Base-by-base conservation (phyloP, 2,329 filamentous ascomycete genomes). In the Helotiales sp. region DNA sequence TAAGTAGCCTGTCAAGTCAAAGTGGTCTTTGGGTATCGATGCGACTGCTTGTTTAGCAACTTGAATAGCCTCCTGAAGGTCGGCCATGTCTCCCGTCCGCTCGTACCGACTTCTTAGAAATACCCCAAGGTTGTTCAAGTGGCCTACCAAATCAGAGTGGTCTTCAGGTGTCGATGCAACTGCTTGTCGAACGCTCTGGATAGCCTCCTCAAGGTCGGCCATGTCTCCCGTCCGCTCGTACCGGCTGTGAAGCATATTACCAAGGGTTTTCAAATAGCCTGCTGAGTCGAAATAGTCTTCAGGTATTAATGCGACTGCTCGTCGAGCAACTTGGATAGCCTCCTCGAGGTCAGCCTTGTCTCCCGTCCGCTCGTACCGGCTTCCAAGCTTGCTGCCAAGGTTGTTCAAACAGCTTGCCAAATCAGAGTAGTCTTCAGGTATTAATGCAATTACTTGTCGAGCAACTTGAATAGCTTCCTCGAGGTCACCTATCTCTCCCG, bases 271-370 rank as follows among this genome's bases (percentile, higher is more conserved):
- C 24, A 51, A 19, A 33, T 17, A 10, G 31, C 17, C 25, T 31
- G 46, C 34, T 13, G 10, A 19, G 42, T 51, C 47, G 5, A 31
- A n/a, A 42, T 52, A 22, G 34, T 44, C 30, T 33, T 52, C 17
- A 38, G 40, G 40, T 2, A 31, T 51, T 17, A 29, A 27, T 6
- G 17, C 19, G 6, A 63, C 15, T 13, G 50, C 50, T 22, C 49
- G 25, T 47, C 55, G 29, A 1, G n/a, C 22, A 1, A 22, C 24
- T 7, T 13, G n/a, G 9, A 64, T 63, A 17, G 57, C 49, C 13
- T 48, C 25, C 44, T 61, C 48, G 13, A 64, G 52, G 40, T 61
- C 60, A 7, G 56, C 36, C 15, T 56, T 19, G 17, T 57, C 8
- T 24, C 58, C 53, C 17, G 47, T 51, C 4, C 48, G 53, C 12